These are phyloP conservation scores for Leucocoprinus leucothites DNA, from an alignment of 768 basidiomycete genomes.

Conservation along the genomic window DNA sequence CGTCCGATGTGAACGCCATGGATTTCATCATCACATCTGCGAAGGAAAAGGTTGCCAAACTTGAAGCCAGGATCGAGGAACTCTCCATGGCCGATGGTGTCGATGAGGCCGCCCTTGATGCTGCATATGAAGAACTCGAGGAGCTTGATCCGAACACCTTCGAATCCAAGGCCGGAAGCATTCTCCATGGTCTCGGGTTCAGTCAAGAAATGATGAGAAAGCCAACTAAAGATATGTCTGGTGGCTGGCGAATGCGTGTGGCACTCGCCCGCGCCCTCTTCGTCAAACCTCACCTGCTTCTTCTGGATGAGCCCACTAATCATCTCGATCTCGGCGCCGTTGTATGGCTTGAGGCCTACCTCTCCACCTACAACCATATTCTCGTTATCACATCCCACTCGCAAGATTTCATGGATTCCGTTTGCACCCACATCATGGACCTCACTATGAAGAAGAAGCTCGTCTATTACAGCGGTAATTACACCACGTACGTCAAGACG, in stretches of 20 bases:
- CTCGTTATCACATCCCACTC: slow-evolving; percentile 97
- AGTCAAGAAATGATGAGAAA: slow-evolving; percentile 88
- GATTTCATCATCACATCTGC: slow-evolving; percentile 96
- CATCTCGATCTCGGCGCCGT: slow-evolving; percentile 97
- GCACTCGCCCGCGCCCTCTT: slow-evolving; percentile 94
- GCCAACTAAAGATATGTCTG: slow-evolving; percentile 98
- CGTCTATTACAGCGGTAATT: slow-evolving; percentile 94
- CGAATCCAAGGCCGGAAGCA: slow-evolving; percentile 92
- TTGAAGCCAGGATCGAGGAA: slow-evolving; percentile 93
- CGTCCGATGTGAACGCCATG: slow-evolving; percentile 91
- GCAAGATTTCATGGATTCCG: slow-evolving; percentile 98
- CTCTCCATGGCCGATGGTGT: slow-evolving; percentile 86
- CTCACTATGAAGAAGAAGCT: slow-evolving; percentile 90
- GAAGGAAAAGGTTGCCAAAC: slow-evolving; percentile 85
- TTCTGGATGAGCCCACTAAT: slow-evolving; percentile 92
- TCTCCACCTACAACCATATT: slow-evolving; percentile 98
- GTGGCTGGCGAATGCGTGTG: slow-evolving; percentile 99
- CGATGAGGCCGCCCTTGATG: slow-evolving; percentile 85
- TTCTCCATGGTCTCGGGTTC: slow-evolving; percentile 98
- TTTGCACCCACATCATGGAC: slow-evolving; percentile 99
- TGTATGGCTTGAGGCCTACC: slow-evolving; percentile 98
- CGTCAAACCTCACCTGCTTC: slow-evolving; percentile 91
- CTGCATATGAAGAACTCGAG: slow-evolving; percentile 93
- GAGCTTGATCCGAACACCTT: slow-evolving; percentile 96
- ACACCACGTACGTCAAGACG: slow-evolving; percentile 95